phyloP scores from a whole-genome alignment of 768 basidiomycete genomes.

The Lactarius akahatsu region DNA sequence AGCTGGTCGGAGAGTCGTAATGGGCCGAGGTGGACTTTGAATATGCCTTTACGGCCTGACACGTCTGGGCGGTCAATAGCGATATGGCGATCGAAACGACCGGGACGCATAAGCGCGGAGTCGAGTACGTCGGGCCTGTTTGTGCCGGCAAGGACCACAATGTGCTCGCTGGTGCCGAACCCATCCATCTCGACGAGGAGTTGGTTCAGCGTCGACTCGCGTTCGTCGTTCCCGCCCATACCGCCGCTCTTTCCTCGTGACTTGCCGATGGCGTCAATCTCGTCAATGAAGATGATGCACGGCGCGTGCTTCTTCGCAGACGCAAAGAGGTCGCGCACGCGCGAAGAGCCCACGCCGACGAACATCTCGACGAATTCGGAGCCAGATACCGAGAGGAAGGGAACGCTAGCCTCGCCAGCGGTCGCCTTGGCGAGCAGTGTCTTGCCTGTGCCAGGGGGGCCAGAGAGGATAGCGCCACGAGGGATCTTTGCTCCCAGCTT shows the following conservation, averaged over 20 bases:
- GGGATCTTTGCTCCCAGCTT: conserved; percentile 97
- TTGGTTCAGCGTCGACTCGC: conserved; percentile 97
- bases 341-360: conserved; percentile 96
- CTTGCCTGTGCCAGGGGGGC: conserved; percentile 97
- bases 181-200: conserved; percentile 99
- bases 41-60: conserved; percentile 90
- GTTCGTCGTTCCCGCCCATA: conserved; percentile 93
- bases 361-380: conserved; percentile 99
- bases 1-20: conserved; percentile 64
- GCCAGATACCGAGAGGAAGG: conserved; percentile 97
- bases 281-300: conserved; percentile 98
- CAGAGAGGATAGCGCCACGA: conserved; percentile 90
- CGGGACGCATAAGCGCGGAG: conserved; percentile 92
- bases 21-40: conserved; percentile 86
- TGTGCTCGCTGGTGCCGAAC: conserved; percentile 94
- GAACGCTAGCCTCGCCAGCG: conserved; percentile 95
- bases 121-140: conserved; percentile 97
- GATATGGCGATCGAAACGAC: conserved; percentile 96
- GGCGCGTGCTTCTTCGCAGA: conserved; percentile 98
- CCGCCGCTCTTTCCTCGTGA: conserved; percentile 74
- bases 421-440: conserved; percentile 98
- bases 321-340: conserved; percentile 96
- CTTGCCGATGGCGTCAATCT: conserved; percentile 99
- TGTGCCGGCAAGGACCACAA: conserved; percentile 95
- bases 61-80: conserved; percentile 94